Base-by-base conservation (phyloP, 2,329 filamentous ascomycete species). In the Fusarium sp. region DNA sequence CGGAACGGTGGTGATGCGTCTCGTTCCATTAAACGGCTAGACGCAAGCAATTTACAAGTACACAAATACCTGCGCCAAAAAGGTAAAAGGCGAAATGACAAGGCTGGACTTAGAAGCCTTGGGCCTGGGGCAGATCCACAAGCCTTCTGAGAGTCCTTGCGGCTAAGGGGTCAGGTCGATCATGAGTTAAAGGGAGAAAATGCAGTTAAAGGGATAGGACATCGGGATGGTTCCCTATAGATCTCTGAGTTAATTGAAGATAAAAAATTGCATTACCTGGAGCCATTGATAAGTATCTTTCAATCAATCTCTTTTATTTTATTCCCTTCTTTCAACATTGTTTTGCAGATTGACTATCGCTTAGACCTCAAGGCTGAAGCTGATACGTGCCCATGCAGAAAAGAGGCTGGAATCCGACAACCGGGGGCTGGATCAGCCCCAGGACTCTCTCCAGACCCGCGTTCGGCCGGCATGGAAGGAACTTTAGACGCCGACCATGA, bases 41-140 rank as follows among this genome's bases (percentile, higher is more conserved):
- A 73, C 66, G 71, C 71, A 74, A 66, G 71, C 64, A 73, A 73
- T 74, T 66, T 72, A 72, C 61, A 71, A 60, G 66, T 42, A 71
- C 42, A 45, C 52, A 73, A 42, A 62, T 42, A 59, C 71, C 62
- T 69, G 60, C 18, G 73, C 71, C 61, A 69, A 73, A 73, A 72
- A 52, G 71, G 67, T 37, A 73, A 70, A 62, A 73, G 63, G 63
- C 67, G 57, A 62, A 62, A 71, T 66, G 67, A 69, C 72, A 74
- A 74, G 68, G 64, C 70, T 70, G 70, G 70, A 64, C 60, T 50
- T 50, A 50, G 60, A 69, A 71, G 67, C 71, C 50, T 74, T 52
- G 71, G 57, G 61, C 71, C 67, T 69, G 71, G 71, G 71, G 64
- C 67, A 73, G 71, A 72, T 74, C 71, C 71, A 73, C 71, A 52